Evolutionary conservation across 2,329 filamentous ascomycete genomes (phyloP).

Genomic region (Xylaria arbuscula): DNA sequence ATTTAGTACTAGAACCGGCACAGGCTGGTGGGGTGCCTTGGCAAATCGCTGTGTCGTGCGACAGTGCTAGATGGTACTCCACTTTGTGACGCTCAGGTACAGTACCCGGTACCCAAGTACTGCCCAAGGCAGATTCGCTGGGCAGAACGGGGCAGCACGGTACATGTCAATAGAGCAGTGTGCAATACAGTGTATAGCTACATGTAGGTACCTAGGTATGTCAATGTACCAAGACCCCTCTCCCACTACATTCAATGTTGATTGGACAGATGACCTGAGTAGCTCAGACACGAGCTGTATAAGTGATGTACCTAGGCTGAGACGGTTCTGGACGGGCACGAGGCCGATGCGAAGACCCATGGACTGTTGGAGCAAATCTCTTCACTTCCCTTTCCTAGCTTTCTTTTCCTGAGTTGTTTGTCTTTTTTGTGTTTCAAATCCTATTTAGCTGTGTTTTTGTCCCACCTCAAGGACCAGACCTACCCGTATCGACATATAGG

Average conservation of each 20-base stretch:
- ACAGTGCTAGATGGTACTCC: background rate
- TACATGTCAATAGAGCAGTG: background rate
- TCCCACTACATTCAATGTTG: background rate
- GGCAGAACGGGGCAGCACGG: too few species aligned
- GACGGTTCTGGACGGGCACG: background rate
- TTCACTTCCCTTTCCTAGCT: too few species aligned
- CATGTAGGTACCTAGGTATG: background rate
- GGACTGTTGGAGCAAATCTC: too few species aligned
- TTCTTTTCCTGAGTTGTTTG: too few species aligned
- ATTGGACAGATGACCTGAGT: conserved; percentile 32
- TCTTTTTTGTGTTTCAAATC: too few species aligned
- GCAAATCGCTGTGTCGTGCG: background rate
- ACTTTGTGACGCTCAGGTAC: background rate
- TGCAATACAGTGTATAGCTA: background rate
- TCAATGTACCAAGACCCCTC: background rate
- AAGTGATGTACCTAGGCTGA: conserved; percentile 14
- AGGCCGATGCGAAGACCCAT: background rate
- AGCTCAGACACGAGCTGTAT: background rate
- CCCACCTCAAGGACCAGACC: too few species aligned
- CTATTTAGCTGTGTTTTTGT: too few species aligned
- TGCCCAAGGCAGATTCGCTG: background rate
- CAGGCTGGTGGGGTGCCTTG: background rate
- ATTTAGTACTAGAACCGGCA: background rate
- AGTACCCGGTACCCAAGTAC: background rate
- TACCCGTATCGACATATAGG: too few species aligned